Evolutionary conservation across 805 yeast genomes (phyloP), one percentile per base, ranked within the genome.

Genomic region (Hanseniaspora osmophila): DNA sequence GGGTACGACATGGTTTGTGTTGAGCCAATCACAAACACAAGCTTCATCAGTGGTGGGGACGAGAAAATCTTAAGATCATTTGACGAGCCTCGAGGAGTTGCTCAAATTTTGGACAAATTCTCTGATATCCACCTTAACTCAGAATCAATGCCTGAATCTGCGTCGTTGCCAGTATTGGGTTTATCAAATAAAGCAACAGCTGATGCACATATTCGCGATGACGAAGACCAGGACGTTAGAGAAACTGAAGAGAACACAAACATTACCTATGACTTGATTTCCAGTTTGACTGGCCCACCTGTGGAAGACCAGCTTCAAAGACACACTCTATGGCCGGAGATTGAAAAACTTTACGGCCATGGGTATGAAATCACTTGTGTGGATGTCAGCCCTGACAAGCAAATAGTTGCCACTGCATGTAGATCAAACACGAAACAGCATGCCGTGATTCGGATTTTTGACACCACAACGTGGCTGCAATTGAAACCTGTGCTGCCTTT

Each of bases 1-100:
- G 99, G 99, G 9, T 92, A 86, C 59, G 97, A 92, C 58, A 87
- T 92, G 96, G 71, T 84, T 35, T 78, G 95, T 52, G 68, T 84
- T 7, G 75, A 78, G 35, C 69, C 81, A 11, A 61, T 92, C 12
- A 63, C 74, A 15, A 63, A 69, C 43, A 69, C 82, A 1, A 67
- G 73, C 51, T 90, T 84, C 65, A 83, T 88, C 2, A 84, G 95
- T 45, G 97, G 88, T 13, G 97, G 96, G 42, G 99, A 94, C 58
- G 99, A 92, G 58, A 94, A 92, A 65, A 78, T 86, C 10, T 62
- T 90, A 51, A 70, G 99, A 53, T 84, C 87, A 0, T 92, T 94
- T 60, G 88, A 83, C 52, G 81, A 84, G 66, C 95, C 99, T 12
- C 73, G 74, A 44, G 77, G 87, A 19, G 84, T 90, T 39, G 81